These are phyloP conservation scores for Aethionema arabicum DNA, from an alignment of 345 rosid species.

Conservation along the genomic window DNA sequence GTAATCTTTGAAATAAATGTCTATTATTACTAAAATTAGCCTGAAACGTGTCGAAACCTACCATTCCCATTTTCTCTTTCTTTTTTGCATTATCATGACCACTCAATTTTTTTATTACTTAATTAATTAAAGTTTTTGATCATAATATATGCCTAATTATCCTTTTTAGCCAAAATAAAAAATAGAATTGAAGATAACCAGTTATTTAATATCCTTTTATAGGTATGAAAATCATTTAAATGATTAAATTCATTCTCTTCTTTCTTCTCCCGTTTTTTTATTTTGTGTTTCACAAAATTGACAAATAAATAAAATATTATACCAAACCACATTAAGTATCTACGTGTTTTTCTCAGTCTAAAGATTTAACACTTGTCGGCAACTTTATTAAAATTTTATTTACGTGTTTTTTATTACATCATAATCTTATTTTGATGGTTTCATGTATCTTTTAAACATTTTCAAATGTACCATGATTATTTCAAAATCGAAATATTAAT, in stretches of 20 bases:
- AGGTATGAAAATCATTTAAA: constrained; percentile 18
- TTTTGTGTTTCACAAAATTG: constrained; percentile 19
- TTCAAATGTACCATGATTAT: no score
- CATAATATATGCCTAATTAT: constrained; percentile 18
- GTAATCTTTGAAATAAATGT: constrained; percentile 26
- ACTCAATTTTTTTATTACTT: background rate
- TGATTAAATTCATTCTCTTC: background rate
- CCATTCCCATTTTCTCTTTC: constrained; percentile 10
- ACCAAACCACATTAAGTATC: constrained; percentile 33
- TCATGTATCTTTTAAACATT: no score
- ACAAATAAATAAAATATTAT: constrained; percentile 14
- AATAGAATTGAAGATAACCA: constrained; percentile 1
- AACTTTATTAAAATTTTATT: constrained; percentile 6
- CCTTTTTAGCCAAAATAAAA: constrained; percentile 17
- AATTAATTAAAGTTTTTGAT: background rate
- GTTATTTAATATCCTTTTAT: background rate
- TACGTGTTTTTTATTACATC: constrained; percentile 13
- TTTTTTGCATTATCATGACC: constrained; percentile 16
- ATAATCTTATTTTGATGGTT: constrained; percentile 5
- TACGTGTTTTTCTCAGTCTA: constrained; percentile 26
- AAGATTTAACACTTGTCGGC: constrained; percentile 27
- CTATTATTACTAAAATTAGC: background rate
- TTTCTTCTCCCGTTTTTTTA: constrained; percentile 22
- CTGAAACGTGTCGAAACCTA: constrained; percentile 35
- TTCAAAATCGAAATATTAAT: no score